Evolutionary conservation across 345 rosid genomes (phyloP).

Genomic region (Eucalyptus cladocalyx): DNA sequence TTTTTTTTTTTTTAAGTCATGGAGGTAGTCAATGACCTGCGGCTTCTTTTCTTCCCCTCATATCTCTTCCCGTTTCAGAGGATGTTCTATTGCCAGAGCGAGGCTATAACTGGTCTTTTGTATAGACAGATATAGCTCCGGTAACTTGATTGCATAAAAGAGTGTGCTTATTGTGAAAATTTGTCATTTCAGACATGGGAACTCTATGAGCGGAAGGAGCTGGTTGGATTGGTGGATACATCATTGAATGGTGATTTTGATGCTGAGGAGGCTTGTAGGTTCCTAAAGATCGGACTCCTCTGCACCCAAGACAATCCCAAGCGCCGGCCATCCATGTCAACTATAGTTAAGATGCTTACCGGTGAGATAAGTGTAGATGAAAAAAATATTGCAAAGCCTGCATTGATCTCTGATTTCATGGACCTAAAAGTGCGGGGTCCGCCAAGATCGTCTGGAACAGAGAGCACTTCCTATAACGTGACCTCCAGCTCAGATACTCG

Average conservation of each 20-base stretch:
- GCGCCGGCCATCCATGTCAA: slow-evolving; percentile 45
- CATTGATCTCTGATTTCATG: slow-evolving; percentile 29
- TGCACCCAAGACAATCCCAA: slow-evolving; percentile 57
- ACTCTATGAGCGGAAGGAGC: slow-evolving; percentile 57
- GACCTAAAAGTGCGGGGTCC: slow-evolving; percentile 14
- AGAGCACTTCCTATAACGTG: slow-evolving; percentile 13
- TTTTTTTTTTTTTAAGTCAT: neutral
- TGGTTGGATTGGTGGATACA: slow-evolving; percentile 46
- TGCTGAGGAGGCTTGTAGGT: slow-evolving; percentile 31
- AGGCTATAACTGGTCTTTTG: neutral
- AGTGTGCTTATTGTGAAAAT: neutral
- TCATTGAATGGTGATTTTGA: slow-evolving; percentile 16
- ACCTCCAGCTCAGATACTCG: slow-evolving; percentile 33
- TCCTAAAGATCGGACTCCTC: slow-evolving; percentile 39
- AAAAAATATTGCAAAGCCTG: slow-evolving; percentile 24
- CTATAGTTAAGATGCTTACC: slow-evolving; percentile 26
- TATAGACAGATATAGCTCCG: neutral
- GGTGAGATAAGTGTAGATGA: slow-evolving; percentile 16
- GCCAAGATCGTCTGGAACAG: neutral
- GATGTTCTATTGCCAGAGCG: neutral
- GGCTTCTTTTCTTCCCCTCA: neutral
- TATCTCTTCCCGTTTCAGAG: neutral
- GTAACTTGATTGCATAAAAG: neutral
- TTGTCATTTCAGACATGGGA: slow-evolving; percentile 67
- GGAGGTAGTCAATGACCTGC: neutral